These are phyloP conservation scores for Rusavskia elegans DNA, from an alignment of 495 filamentous ascomycete genomes.

Conservation along the genomic window DNA sequence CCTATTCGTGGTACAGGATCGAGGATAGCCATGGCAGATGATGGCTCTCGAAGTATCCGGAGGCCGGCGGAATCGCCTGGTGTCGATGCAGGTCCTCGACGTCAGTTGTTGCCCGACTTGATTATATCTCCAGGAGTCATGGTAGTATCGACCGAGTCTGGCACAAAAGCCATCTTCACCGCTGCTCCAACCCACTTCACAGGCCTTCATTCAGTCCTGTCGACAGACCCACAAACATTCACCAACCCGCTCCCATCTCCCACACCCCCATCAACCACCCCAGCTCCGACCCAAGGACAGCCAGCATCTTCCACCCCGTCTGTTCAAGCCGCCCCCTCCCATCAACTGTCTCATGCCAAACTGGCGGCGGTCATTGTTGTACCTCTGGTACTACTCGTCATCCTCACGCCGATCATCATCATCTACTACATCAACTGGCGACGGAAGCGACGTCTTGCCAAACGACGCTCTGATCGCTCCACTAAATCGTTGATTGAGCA, in stretches of 20 bases:
- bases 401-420: constrained; percentile 9
- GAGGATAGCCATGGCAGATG: not conserved
- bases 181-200: not conserved
- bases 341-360: constrained; percentile 1
- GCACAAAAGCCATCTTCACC: not conserved
- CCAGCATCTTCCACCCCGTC: not conserved
- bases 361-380: constrained; percentile 10
- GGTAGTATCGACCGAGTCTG: not conserved
- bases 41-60: not conserved
- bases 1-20: not conserved
- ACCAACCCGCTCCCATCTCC: not conserved
- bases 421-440: constrained; percentile 5
- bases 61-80: not conserved
- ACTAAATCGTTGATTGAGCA: not conserved
- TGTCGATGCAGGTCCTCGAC: not conserved
- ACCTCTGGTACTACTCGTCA: constrained; percentile 8
- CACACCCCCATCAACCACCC: not conserved
- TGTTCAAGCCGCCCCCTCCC: not conserved
- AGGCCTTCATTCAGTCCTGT: not conserved
- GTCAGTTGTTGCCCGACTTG: not conserved
- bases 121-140: not conserved
- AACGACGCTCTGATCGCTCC: not conserved
- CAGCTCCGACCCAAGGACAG: not conserved
- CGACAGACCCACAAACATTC: not conserved
- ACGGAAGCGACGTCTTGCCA: not conserved